Evolutionary conservation across 495 filamentous ascomycete species (phyloP), one percentile per base, ranked within the genome.

Genomic region (Saxophila tyrrhenica): DNA sequence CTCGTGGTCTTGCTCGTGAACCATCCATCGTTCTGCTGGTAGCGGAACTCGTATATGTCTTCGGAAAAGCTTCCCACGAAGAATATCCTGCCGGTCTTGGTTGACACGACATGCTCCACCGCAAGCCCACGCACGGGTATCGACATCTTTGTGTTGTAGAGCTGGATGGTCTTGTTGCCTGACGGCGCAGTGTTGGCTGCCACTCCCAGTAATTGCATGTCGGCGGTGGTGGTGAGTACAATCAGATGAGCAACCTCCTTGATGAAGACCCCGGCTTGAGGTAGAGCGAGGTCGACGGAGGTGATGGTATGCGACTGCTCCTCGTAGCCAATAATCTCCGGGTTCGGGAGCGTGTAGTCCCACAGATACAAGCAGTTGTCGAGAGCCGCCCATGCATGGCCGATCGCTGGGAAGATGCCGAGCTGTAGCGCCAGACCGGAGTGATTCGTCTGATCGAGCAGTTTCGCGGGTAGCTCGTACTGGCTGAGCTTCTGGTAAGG

Each of bases 1-100:
- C 87, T 94, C 13, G 78, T 77, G 64, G 84, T 90, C 53, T 83
- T 77, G 60, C 80, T 85, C 45, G 83, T 76, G 64, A 97, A 99
- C 94, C 94, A 99, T 60, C 82, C 84, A 66, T 97, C 92, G 67
- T 97, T 87, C 66, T 94, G 85, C 67, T 96, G 89, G 70, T 99
- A 99, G 46, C 83, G 85, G 25, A 97, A 74, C 70, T 99, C 92
- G 65, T 91, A 86, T 48, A 99, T 78, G 64, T 96, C 88, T 64
- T 89, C 87, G 17, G 64, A 56, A 11, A 72, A 76, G 20, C 75
- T 76, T n/a, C 89, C 87, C 59, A 95, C 86, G 62, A 95, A 92
- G 70, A 99, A 99, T 46, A 99, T 88, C 43, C 92, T 84, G 10
- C 92, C 92, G 3, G 77, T 82, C 19, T 81, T 77, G 39, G 73